A percentile compares a stretch with the other conserved stretches of the same genome.
Conservation (phyloP, 345 rosid species). For the Aquilaria malaccensis region DNA sequence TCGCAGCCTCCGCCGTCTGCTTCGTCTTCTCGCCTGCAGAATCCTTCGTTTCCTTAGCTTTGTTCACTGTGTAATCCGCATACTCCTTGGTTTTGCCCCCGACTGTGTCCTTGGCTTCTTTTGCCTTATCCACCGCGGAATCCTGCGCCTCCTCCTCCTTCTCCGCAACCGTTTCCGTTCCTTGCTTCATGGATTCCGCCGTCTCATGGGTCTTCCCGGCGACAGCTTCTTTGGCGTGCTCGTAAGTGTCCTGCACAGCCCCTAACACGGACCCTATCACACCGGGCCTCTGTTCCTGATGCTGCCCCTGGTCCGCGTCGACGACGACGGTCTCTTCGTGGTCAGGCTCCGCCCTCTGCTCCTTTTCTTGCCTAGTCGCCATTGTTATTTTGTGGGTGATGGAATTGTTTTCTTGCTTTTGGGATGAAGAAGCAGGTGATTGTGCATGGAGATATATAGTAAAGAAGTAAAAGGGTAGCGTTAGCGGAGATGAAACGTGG, state of each 20-base stretch:
- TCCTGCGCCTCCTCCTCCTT: constrained; percentile 18
- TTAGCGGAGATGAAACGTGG: too few species aligned
- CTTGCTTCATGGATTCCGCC: constrained; percentile 16
- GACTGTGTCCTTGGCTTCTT: constrained; percentile 11
- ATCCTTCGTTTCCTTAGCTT: constrained; percentile 23
- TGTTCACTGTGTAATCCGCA: constrained; percentile 16
- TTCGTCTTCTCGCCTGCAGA: constrained; percentile 8
- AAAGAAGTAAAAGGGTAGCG: too few species aligned
- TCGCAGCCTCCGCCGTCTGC: constrained; percentile 1
- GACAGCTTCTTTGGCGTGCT: constrained; percentile 52
- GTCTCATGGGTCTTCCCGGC: constrained; percentile 41
- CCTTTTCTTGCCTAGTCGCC: constrained; percentile 50
- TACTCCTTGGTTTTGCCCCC: constrained; percentile 10
- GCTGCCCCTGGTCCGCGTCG: constrained; percentile 10
- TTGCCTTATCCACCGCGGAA: constrained; percentile 9
- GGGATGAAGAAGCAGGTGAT: not conserved
- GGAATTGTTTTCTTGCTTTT: not conserved
- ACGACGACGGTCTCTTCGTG: not conserved
- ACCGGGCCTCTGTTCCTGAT: constrained; percentile 41
- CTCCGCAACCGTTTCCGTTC: constrained; percentile 12
- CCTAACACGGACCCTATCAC: constrained; percentile 50
- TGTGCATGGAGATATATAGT: not conserved
- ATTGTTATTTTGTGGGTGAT: constrained; percentile 12
- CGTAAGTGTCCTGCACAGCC: constrained; percentile 46
- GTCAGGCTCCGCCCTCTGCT: constrained; percentile 40